phyloP scores from a whole-genome alignment of 306 rosid species.

The Canavalia ensiformis region DNA sequence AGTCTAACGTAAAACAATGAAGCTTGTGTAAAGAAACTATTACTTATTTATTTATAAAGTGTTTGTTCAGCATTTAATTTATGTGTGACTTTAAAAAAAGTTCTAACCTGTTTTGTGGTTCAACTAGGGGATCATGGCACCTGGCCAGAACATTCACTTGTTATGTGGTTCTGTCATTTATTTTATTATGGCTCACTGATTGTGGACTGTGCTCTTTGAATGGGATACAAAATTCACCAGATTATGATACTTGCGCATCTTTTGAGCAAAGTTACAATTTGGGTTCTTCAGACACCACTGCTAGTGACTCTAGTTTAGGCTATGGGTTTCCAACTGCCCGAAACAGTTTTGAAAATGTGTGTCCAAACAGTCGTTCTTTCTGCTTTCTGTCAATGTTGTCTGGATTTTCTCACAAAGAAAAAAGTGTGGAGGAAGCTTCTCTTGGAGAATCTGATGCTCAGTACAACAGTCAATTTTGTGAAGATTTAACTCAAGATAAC shows the following conservation, averaged over 20 bases:
- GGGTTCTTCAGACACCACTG: constrained; percentile 47
- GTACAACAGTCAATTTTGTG: constrained; percentile 53
- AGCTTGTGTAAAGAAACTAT: constrained; percentile 28
- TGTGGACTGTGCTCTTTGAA: constrained; percentile 60
- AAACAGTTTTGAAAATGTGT: constrained; percentile 56
- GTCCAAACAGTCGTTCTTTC: constrained; percentile 66
- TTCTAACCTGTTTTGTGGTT: constrained; percentile 51
- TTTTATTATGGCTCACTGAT: constrained; percentile 54
- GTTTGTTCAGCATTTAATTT: not conserved
- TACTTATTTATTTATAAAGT: too few relatives aligned
- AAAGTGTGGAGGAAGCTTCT: constrained; percentile 50
- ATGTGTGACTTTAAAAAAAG: not conserved
- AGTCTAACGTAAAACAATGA: constrained; percentile 21
- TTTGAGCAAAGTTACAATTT: constrained; percentile 50
- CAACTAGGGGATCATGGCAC: constrained; percentile 67
- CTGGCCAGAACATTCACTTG: constrained; percentile 50
- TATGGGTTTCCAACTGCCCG: constrained; percentile 47
- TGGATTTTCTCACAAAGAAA: constrained; percentile 55
- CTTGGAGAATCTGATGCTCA: constrained; percentile 56
- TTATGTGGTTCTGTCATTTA: constrained; percentile 63
- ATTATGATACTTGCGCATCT: constrained; percentile 62
- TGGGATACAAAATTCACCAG: constrained; percentile 57
- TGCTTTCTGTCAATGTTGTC: constrained; percentile 89
- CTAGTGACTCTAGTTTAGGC: constrained; percentile 54
- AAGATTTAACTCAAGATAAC: constrained; percentile 61